Base-by-base conservation (phyloP, 1,139 yeast species). In the Nakaseomyces uthaithaninus region DNA sequence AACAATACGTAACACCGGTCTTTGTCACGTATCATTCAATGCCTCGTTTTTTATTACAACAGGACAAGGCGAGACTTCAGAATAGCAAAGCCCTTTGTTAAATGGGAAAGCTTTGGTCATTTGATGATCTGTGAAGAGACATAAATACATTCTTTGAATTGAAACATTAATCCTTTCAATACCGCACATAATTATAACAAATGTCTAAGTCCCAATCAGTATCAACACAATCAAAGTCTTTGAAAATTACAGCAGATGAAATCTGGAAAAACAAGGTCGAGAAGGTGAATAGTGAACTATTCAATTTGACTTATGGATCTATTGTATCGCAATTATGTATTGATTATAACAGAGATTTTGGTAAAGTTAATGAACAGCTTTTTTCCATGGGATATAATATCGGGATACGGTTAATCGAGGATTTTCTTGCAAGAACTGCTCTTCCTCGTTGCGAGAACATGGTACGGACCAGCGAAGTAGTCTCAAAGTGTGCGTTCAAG, bases 381-480 rank as follows among this genome's bases (percentile, higher is more conserved):
- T 95, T 80, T 53, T 75, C 76, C 49, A 91, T 93, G 97, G 99
- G 99, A 1, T 85, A 86, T 60, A 87, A 85, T 60, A 93, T 93
- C 38, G 99, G 99, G 1, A 67, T 86, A 40, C 67, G 99, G 48
- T 65, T 93, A 47, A 84, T 93, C 42, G 99, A 91, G 56, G 99
- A 91, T 60, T 87, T 89, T 55, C 67, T 91, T 33, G 94, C 96
- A 31, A 78, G 84, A 53, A 79, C 95, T 0, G 91, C 87, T 10
- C 70, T 83, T 2, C 83, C 85, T 36, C 68, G 98, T 47, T 91
- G 99, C 61, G 71, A 71, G 27, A 72, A 77, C 30, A 80, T 91
- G 63, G 74, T 75, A 44, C 96, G 85, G 49, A 89, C 97, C 0
- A 89, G 94, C 3, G 97, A 93, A 43, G 77, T 83, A 42, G 72